Evolutionary conservation across 2,329 filamentous ascomycete genomes (phyloP), one percentile per base, ranked within the genome.

Genomic region (Pseudopyrenochaeta lycopersici): DNA sequence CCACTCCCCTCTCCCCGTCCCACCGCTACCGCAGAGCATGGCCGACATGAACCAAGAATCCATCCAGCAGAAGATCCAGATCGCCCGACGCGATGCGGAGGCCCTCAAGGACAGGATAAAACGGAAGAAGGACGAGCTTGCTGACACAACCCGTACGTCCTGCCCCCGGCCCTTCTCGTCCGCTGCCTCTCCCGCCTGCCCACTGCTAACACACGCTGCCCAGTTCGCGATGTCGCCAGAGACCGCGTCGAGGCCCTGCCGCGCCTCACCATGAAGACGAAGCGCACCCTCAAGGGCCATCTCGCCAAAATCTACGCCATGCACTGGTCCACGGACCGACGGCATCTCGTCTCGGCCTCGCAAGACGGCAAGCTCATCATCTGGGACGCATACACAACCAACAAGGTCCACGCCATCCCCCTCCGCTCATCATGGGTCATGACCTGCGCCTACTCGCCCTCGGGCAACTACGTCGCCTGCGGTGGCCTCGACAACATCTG

Each of bases 281-380:
- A 96, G 83, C 90, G 92, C 72, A 97, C 93, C 45, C 85, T 99
- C 66, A 98, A 98, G 83, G 95, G 95, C 64, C 95, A 99, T 84
- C 82, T 99, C 66, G 95, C 95, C 71, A 99, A 99, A 83, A 99
- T 99, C 72, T 99, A 99, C 79, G 95, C 95, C 71, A 99, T 99
- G 95, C 95, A 99, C 83, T 99, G 95, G 95, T 98, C 95, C 30
- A 99, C 95, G 62, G 95, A 99, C 80, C 88, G 95, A 74, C 89
- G 95, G 78, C 95, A 98, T 80, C 87, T 98, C 57, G 95, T 99
- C 46, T 98, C 95, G 11, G 95, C 95, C 61, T 99, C 95, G 67
- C 95, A 99, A 80, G 95, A 99, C 73, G 95, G 95, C 77, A 99
- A 99, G 84, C 88, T 99, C 67, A 99, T 99, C 79, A 98, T 99